These are phyloP conservation scores for Trichoderma sp. DNA, from an alignment of 2,329 filamentous ascomycete species.

Conservation along the genomic window DNA sequence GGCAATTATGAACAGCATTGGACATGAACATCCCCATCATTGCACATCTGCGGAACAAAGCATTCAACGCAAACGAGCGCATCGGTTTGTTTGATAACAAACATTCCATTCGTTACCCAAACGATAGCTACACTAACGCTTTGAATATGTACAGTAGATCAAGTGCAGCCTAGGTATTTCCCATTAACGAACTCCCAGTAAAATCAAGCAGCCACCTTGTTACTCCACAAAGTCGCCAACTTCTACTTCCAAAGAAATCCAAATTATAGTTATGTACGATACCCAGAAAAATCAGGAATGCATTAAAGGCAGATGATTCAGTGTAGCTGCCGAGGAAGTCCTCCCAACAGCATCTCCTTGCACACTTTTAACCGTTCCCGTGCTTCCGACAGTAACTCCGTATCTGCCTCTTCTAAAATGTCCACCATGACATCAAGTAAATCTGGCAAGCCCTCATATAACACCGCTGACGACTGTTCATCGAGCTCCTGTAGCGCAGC, in stretches of 20 bases:
- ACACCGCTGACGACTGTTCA: conserved; percentile 64
- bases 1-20: neutral
- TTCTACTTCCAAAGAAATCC: neutral
- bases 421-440: conserved; percentile 47
- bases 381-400: conserved; percentile 78
- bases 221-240: neutral
- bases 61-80: neutral
- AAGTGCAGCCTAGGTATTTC: neutral
- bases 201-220: neutral
- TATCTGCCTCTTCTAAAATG: conserved; percentile 49
- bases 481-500: conserved; percentile 71
- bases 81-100: neutral
- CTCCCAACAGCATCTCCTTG: conserved; percentile 33
- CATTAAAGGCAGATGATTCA: conserved; percentile 27
- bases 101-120: conserved; percentile 8
- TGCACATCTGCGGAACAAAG: neutral
- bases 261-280: neutral
- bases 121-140: neutral
- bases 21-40: neutral
- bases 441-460: conserved; percentile 58
- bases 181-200: neutral
- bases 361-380: conserved; percentile 70
- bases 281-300: neutral
- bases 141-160: neutral
- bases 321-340: conserved; percentile 3